Base-by-base conservation (phyloP, 75 land plant genomes). In the Sequoia sempervirens region DNA sequence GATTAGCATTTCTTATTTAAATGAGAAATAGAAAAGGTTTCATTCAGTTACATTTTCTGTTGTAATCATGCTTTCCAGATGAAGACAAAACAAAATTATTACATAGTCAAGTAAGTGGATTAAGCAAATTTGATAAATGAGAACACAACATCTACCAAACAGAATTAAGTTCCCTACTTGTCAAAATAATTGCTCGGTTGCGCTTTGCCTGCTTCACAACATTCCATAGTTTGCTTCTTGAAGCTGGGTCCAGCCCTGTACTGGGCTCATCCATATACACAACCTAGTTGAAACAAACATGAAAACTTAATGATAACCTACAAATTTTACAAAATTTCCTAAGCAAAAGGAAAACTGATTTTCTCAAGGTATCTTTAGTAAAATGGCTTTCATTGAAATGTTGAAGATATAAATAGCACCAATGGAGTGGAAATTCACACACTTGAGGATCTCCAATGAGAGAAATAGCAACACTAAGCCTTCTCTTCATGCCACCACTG, bases 181-280 rank as follows among this genome's bases (percentile, higher is more conserved):
- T 98, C 26, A 98, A 92, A 84, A 98, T 96, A 43, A 98, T 98
- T 36, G 98, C 99, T 52, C 96, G 85, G 79, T 90, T 87, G 89
- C 87, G 84, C 84, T 96, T 96, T 64, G 98, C 96, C 69, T 87
- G 89, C 80, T 92, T 98, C 70, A 98, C 93, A 40, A 94, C 98
- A 81, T 88, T 89, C 99, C 98, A 98, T 28, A 98, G 86, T 83
- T 88, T 93, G 82, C 90, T 94, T 85, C 99, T 91, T 66, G 99
- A 98, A 76, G 98, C 99, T n/a, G 98, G 99, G 87, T 98, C 99
- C 34, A 98, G 76, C 23, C 99, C 99, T 8, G 99, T 98, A 83
- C 98, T 98, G 26, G 99, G 99, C 83, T 98, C 99, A 90, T 98
- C 99, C 99, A 98, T 98, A 74, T 96, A 96, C 52, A 98, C 99